These are phyloP conservation scores for Toxoplasma gondii DNA, from an alignment of 169 alveolate species.

Conservation along the genomic window DNA sequence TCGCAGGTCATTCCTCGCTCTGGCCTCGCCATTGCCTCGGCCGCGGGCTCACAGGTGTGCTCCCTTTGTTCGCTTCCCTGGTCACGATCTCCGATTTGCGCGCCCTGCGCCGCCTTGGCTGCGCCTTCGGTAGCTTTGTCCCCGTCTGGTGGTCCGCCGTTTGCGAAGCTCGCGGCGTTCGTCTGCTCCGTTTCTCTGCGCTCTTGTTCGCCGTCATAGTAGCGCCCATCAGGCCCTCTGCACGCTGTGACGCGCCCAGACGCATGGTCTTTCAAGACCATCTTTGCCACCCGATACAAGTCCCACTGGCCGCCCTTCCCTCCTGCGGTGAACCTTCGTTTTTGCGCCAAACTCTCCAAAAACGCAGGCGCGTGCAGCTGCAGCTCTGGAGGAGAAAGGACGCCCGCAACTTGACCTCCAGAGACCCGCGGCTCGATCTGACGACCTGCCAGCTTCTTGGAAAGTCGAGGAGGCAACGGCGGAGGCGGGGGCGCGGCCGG, in stretches of 20 bases:
- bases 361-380: constrained; percentile 71
- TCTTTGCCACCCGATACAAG: constrained; percentile 93
- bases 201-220: constrained; percentile 28
- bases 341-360: constrained; percentile 81
- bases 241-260: constrained; percentile 92
- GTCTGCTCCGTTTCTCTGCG: background rate
- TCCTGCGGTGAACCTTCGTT: constrained; percentile 84
- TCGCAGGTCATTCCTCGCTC: background rate
- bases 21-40: background rate
- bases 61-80: background rate
- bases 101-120: too few species aligned
- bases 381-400: background rate
- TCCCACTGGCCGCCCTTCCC: constrained; percentile 96
- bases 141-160: too few species aligned
- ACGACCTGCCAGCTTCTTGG: background rate
- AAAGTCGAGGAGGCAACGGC: background rate
- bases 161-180: background rate
- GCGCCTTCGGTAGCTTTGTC: too few species aligned
- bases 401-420: background rate
- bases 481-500: constrained; percentile 28
- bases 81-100: too few species aligned
- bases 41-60: background rate
- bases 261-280: constrained; percentile 93
- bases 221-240: constrained; percentile 44
- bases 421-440: background rate